Percentiles rank a stretch among this genome's conserved stretches.
Evolutionary conservation across 495 filamentous ascomycete species (phyloP).

Genomic region (Bathelium albidoporum): DNA sequence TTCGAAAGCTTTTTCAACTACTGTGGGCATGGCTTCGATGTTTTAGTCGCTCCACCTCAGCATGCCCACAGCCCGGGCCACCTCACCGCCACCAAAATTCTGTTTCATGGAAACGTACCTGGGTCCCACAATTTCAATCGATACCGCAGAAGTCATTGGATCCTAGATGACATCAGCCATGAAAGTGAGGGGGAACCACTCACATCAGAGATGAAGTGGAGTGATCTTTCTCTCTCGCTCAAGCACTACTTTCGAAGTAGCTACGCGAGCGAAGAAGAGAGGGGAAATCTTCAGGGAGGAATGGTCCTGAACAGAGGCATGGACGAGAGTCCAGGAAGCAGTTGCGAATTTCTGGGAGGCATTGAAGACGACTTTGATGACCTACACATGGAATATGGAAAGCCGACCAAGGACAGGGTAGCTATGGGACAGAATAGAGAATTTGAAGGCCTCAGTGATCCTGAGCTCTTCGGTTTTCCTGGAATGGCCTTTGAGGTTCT

Average conservation of each 20-base stretch:
- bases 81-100: slow-evolving; percentile 76
- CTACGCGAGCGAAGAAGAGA: slow-evolving; percentile 51
- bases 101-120: slow-evolving; percentile 87
- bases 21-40: slow-evolving; percentile 87
- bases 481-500: slow-evolving; percentile 91
- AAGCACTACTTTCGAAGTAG: slow-evolving; percentile 60
- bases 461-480: slow-evolving; percentile 86
- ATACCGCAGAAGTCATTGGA: slow-evolving; percentile 83
- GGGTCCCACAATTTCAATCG: slow-evolving; percentile 95
- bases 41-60: slow-evolving; percentile 74
- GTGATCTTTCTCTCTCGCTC: slow-evolving; percentile 54
- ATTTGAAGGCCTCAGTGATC: slow-evolving; percentile 50
- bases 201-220: slow-evolving; percentile 70
- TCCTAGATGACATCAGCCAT: slow-evolving; percentile 46
- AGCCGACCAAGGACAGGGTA: slow-evolving; percentile 19
- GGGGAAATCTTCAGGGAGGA: slow-evolving; percentile 53
- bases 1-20: slow-evolving; percentile 94
- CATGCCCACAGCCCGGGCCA: slow-evolving; percentile 40
- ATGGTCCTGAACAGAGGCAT: slow-evolving; percentile 87
- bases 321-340: slow-evolving; percentile 85
- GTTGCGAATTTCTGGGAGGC: slow-evolving; percentile 68
- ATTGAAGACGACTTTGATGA: slow-evolving; percentile 63
- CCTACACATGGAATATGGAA: neutral
- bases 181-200: slow-evolving; percentile 27
- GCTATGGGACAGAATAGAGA: slow-evolving; percentile 10